These are phyloP conservation scores for Raphanus hybrid DNA, from an alignment of 441 rosid genomes.

Conservation along the genomic window DNA sequence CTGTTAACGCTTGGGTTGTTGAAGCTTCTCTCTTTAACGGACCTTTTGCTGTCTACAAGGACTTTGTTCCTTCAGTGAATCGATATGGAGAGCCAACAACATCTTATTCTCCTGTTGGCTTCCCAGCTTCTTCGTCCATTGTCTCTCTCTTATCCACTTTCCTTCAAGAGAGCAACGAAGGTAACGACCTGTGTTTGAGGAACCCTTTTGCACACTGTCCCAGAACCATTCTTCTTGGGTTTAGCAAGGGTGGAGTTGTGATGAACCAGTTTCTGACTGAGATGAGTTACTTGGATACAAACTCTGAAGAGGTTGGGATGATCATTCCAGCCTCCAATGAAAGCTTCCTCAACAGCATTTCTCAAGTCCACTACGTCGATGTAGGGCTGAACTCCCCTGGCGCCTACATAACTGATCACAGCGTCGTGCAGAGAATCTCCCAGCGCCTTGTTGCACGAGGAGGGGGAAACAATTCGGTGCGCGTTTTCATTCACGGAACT, in stretches of 20 bases:
- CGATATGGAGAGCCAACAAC: conserved; percentile 66
- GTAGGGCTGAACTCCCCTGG: conserved; percentile 78
- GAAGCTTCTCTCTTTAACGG: conserved; percentile 73
- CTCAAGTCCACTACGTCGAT: conserved; percentile 77
- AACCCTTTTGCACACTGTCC: conserved; percentile 43
- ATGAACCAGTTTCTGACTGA: conserved; percentile 83
- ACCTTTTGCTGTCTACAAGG: conserved; percentile 72
- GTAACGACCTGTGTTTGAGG: conserved; percentile 15
- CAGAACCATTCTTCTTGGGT: conserved; percentile 73
- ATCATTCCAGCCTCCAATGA: conserved; percentile 59
- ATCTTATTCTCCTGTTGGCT: conserved; percentile 55
- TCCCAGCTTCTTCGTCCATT: conserved; percentile 71
- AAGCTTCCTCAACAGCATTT: conserved; percentile 61
- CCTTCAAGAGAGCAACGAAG: conserved; percentile 44
- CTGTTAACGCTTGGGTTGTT: conserved; percentile 73
- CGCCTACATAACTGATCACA: conserved; percentile 69
- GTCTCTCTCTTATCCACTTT: conserved; percentile 63
- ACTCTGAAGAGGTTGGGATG: conserved; percentile 45
- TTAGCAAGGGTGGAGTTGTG: conserved; percentile 91
- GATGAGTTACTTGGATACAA: conserved; percentile 50
- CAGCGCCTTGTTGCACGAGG: conserved; percentile 37
- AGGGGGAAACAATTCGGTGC: conserved; percentile 40
- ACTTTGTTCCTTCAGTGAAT: conserved; percentile 70
- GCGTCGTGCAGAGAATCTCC: conserved; percentile 56
- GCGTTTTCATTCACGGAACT: conserved; percentile 78